A percentile compares a stretch with the other conserved stretches of the same genome.
These are phyloP conservation scores for Aspergillus niger DNA, from an alignment of 2,329 filamentous ascomycete species.

Conservation along the genomic window DNA sequence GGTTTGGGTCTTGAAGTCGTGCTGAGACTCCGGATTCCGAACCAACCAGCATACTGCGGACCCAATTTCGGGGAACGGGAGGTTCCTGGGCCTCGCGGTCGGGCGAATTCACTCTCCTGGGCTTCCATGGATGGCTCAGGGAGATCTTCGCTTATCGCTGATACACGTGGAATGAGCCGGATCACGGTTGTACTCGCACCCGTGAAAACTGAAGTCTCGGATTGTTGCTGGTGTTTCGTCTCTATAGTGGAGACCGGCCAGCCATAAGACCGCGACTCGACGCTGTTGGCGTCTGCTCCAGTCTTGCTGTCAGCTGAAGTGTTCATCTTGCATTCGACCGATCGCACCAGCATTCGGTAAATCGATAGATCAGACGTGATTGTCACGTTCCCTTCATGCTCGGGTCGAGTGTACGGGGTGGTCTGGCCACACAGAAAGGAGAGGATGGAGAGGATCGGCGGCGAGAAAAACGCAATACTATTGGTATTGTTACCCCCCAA, in stretches of 20 bases:
- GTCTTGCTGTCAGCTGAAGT: not conserved
- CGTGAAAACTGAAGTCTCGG: not conserved
- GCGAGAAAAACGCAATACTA: not conserved
- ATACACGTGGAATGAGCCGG: not conserved
- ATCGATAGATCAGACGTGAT: not conserved
- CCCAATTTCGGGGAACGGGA: not conserved
- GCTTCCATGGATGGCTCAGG: not conserved
- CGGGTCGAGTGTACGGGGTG: too few relatives aligned
- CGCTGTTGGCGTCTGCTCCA: not conserved
- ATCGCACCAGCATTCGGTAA: not conserved
- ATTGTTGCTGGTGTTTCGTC: not conserved
- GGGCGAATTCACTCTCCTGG: not conserved
- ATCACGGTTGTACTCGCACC: not conserved
- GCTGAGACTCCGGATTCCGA: conserved; percentile 4
- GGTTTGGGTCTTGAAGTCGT: not conserved
- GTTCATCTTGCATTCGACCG: not conserved
- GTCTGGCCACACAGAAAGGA: not conserved
- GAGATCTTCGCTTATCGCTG: not conserved
- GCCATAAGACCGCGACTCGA: not conserved
- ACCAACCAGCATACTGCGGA: conserved; percentile 5
- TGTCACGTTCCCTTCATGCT: too few relatives aligned
- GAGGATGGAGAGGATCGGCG: not conserved
- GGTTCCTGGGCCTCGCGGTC: not conserved
- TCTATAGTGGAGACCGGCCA: too few relatives aligned
- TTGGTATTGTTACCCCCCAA: conserved; percentile 1